A percentile compares a stretch with the other conserved stretches of the same genome.
These are phyloP conservation scores for Nothopassalora personata DNA, from an alignment of 2,329 filamentous ascomycete genomes.

Conservation along the genomic window DNA sequence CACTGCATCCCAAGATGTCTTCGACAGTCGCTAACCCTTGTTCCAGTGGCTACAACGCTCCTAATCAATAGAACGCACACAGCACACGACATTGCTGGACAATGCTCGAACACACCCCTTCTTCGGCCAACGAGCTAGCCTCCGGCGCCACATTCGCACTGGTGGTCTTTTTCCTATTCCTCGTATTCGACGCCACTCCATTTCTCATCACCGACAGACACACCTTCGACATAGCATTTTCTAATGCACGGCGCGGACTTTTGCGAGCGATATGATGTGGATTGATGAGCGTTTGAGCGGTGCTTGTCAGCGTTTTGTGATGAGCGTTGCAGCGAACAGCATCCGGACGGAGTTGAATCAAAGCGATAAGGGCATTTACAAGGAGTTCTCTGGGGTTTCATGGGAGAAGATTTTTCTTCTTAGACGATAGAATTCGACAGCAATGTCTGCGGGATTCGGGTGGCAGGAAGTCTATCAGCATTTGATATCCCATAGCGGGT, in stretches of 20 bases:
- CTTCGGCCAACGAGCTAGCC: slow-evolving; percentile 13
- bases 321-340: slow-evolving; percentile 1
- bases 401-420: not conserved
- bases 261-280: not conserved
- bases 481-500: not conserved
- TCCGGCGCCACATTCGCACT: slow-evolving; percentile 6
- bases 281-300: not conserved
- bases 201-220: too few species aligned
- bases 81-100: slow-evolving; percentile 6
- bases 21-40: slow-evolving; percentile 17
- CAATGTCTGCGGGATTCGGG: not conserved
- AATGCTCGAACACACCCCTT: slow-evolving; percentile 4
- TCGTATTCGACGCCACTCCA: slow-evolving; percentile 5
- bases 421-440: slow-evolving; percentile 1
- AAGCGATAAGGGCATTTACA: slow-evolving; percentile 4
- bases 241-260: not conserved
- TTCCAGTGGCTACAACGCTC: slow-evolving; percentile 18
- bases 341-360: not conserved
- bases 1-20: not conserved
- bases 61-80: not conserved
- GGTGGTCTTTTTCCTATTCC: slow-evolving; percentile 1
- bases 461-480: not conserved
- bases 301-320: not conserved
- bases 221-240: slow-evolving; percentile 1
- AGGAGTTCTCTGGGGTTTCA: slow-evolving; percentile 2